A percentile compares a stretch with the other conserved stretches of the same genome.
phyloP scores from a whole-genome alignment of 2,329 filamentous ascomycete species.

The Hypoxylon sp. region DNA sequence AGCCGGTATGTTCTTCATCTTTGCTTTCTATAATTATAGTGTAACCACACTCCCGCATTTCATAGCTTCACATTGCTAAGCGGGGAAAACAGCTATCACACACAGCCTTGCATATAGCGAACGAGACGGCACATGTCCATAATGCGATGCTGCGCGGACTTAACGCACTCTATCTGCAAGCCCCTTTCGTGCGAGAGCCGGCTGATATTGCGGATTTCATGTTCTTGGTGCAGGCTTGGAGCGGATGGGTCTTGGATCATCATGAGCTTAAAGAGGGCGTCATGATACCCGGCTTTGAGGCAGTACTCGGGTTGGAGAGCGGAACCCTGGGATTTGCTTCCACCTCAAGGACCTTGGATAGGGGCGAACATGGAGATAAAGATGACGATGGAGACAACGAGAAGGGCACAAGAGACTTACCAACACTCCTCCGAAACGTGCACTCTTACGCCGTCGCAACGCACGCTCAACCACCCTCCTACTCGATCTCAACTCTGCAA shows the following conservation, averaged over 20 bases:
- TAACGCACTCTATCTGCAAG: constrained; percentile 50
- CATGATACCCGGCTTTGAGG: constrained; percentile 46
- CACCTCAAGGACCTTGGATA: too few species aligned
- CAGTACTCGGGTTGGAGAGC: constrained; percentile 35
- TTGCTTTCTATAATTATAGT: too few species aligned
- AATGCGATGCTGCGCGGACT: constrained; percentile 50
- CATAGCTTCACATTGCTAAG: not conserved
- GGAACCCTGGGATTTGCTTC: constrained; percentile 25
- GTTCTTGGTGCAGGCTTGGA: constrained; percentile 45
- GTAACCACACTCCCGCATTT: too few species aligned
- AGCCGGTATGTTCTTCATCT: constrained; percentile 16
- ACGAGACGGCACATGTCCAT: constrained; percentile 48
- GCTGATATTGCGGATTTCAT: constrained; percentile 47
- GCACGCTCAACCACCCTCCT: constrained; percentile 20
- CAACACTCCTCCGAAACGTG: constrained; percentile 14
- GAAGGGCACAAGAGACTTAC: not conserved
- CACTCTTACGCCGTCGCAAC: constrained; percentile 26
- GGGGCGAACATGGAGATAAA: not conserved
- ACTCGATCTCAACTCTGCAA: constrained; percentile 24
- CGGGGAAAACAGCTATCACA: constrained; percentile 36
- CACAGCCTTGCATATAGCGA: constrained; percentile 43
- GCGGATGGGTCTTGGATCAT: constrained; percentile 45
- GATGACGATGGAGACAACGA: not conserved
- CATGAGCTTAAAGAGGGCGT: constrained; percentile 44
- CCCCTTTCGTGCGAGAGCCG: constrained; percentile 41